Percentiles rank a stretch among this genome's conserved stretches.
Evolutionary conservation across 2,329 filamentous ascomycete genomes (phyloP).

Genomic region (Fusarium sp.): DNA sequence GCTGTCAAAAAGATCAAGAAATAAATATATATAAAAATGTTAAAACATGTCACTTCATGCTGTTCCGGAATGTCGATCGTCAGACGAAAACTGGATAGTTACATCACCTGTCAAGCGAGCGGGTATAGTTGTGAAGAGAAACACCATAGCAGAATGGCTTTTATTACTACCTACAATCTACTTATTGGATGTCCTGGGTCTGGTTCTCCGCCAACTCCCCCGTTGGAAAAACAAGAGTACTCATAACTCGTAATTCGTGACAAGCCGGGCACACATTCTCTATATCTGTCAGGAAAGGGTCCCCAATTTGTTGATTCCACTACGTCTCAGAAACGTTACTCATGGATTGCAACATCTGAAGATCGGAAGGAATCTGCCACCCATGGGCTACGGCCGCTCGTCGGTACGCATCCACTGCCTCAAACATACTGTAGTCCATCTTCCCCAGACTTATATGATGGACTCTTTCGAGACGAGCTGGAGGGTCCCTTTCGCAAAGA

Average conservation of each 20-base stretch:
- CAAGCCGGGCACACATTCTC: background rate
- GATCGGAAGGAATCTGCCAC: slow-evolving; percentile 76
- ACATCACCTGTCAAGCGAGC: background rate
- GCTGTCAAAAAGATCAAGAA: slow-evolving; percentile 22
- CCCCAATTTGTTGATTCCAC: background rate
- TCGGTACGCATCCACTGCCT: slow-evolving; percentile 79
- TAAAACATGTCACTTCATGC: slow-evolving; percentile 4
- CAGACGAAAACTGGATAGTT: no score
- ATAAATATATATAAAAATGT: slow-evolving; percentile 1
- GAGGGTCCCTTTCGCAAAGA: slow-evolving; percentile 75
- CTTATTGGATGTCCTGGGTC: no score
- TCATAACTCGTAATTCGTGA: background rate
- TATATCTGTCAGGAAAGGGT: background rate
- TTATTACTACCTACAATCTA: background rate
- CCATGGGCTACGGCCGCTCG: slow-evolving; percentile 74
- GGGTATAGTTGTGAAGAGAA: background rate
- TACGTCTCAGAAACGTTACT: background rate
- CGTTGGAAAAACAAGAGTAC: background rate
- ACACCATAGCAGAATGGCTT: background rate
- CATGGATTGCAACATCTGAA: slow-evolving; percentile 57
- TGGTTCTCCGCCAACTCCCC: background rate
- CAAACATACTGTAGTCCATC: slow-evolving; percentile 71
- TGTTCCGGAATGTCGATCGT: background rate
- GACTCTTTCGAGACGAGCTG: slow-evolving; percentile 71
- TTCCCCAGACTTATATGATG: background rate